phyloP scores from a whole-genome alignment of 306 rosid genomes.

The Astragalus membranaceus region DNA sequence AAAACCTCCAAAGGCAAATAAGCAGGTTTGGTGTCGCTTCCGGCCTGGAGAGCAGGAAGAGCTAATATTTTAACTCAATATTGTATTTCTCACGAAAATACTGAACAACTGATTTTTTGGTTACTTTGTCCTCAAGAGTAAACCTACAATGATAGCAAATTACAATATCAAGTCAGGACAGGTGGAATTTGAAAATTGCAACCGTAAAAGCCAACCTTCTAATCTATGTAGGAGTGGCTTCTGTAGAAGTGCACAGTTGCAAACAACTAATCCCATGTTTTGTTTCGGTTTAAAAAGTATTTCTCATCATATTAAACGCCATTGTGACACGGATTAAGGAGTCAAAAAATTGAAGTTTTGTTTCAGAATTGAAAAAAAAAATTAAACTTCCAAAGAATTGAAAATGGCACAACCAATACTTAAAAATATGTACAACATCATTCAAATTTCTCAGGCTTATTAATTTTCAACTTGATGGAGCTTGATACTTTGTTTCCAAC shows the following conservation, averaged over 20 bases:
- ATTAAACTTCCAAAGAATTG: too few species aligned
- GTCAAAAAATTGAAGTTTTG: too few species aligned
- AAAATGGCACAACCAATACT: too few species aligned
- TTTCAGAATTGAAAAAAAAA: too few species aligned
- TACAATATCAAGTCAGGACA: not conserved
- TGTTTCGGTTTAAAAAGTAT: too few species aligned
- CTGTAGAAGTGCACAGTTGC: not conserved
- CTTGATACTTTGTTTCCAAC: too few species aligned
- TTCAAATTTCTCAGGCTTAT: too few species aligned
- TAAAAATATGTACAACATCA: too few species aligned
- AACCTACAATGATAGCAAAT: constrained; percentile 38
- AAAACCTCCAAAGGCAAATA: constrained; percentile 80
- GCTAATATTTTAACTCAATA: not conserved
- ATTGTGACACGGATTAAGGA: too few species aligned
- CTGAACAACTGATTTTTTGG: constrained; percentile 20
- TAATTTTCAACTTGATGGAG: too few species aligned
- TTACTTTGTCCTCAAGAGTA: constrained; percentile 35
- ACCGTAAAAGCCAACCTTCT: not conserved
- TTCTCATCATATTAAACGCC: too few species aligned
- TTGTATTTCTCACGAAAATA: constrained; percentile 47
- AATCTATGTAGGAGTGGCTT: not conserved
- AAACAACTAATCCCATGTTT: too few species aligned
- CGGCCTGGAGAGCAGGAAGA: constrained; percentile 75
- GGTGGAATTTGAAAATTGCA: not conserved
- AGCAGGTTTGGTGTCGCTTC: constrained; percentile 47